These are phyloP conservation scores for Claviceps cyperi DNA, from an alignment of 2,329 filamentous ascomycete species.

Conservation along the genomic window DNA sequence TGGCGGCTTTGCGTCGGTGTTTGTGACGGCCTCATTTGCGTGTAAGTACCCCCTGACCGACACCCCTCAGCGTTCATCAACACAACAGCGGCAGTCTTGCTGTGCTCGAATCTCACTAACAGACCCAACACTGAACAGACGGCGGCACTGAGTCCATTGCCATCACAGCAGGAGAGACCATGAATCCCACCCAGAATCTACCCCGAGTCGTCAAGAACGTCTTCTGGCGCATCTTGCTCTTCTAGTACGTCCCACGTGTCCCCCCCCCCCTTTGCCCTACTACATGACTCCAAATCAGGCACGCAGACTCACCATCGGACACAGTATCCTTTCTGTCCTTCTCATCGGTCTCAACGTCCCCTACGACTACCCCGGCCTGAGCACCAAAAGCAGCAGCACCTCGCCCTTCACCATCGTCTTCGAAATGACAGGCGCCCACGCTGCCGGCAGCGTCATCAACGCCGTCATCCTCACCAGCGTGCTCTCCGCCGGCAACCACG, in stretches of 20 bases:
- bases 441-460: conserved; percentile 41
- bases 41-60: conserved; percentile 23
- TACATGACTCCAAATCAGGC: not conserved
- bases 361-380: conserved; percentile 28
- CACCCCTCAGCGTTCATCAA: too few relatives aligned
- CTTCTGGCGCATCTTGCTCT: conserved; percentile 47
- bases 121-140: conserved; percentile 12
- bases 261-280: not conserved
- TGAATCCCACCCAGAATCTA: conserved; percentile 43
- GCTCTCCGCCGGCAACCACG: conserved; percentile 23
- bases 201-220: conserved; percentile 51
- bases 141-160: conserved; percentile 49
- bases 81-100: too few relatives aligned
- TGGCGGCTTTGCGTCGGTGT: conserved; percentile 47
- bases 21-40: conserved; percentile 41
- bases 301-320: not conserved
- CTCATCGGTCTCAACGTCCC: conserved; percentile 43
- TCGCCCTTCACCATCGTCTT: conserved; percentile 44
- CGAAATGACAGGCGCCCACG: conserved; percentile 36
- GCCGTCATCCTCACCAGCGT: conserved; percentile 34
- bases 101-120: too few relatives aligned
- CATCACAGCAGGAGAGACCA: conserved; percentile 52
- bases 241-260: conserved; percentile 19
- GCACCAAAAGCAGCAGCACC: conserved; percentile 18
- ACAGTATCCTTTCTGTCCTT: conserved; percentile 23